Evolutionary conservation across 2,329 filamentous ascomycete genomes (phyloP).

Genomic region (Didymella segeticola): DNA sequence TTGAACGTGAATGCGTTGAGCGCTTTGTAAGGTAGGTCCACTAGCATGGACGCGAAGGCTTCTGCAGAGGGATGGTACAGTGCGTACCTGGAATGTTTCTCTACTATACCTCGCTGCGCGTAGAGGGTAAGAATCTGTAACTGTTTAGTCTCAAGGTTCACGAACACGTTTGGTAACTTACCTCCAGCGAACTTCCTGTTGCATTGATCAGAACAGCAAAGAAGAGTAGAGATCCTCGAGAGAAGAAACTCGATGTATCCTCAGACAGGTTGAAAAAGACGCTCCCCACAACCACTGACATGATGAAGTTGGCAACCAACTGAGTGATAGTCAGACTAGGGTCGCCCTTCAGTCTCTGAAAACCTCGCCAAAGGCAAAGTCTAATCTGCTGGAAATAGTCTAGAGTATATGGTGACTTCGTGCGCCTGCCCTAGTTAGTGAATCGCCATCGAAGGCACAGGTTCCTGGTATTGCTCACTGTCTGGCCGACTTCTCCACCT

Average conservation of each 20-base stretch:
- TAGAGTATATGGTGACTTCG: slow-evolving; percentile 81
- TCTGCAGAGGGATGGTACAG: slow-evolving; percentile 92
- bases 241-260: slow-evolving; percentile 76
- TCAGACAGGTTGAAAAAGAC: slow-evolving; percentile 79
- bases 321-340: slow-evolving; percentile 74
- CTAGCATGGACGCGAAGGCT: slow-evolving; percentile 85
- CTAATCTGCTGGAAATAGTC: slow-evolving; percentile 77
- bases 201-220: slow-evolving; percentile 86
- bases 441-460: too few relatives aligned
- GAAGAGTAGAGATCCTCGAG: slow-evolving; percentile 80
- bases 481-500: slow-evolving; percentile 57
- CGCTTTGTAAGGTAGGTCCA: slow-evolving; percentile 84
- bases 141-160: too few relatives aligned
- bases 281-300: slow-evolving; percentile 78
- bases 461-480: too few relatives aligned
- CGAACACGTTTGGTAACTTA: slow-evolving; percentile 87
- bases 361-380: slow-evolving; percentile 83
- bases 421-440: slow-evolving; percentile 59
- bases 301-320: slow-evolving; percentile 73
- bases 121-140: slow-evolving; percentile 89
- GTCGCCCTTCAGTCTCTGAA: slow-evolving; percentile 77
- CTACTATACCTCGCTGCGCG: slow-evolving; percentile 87
- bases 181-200: too few relatives aligned
- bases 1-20: slow-evolving; percentile 78
- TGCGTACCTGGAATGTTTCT: slow-evolving; percentile 86